Evolutionary conservation across 495 filamentous ascomycete genomes (phyloP).

Genomic region (Staphylotrichum tortipilum): DNA sequence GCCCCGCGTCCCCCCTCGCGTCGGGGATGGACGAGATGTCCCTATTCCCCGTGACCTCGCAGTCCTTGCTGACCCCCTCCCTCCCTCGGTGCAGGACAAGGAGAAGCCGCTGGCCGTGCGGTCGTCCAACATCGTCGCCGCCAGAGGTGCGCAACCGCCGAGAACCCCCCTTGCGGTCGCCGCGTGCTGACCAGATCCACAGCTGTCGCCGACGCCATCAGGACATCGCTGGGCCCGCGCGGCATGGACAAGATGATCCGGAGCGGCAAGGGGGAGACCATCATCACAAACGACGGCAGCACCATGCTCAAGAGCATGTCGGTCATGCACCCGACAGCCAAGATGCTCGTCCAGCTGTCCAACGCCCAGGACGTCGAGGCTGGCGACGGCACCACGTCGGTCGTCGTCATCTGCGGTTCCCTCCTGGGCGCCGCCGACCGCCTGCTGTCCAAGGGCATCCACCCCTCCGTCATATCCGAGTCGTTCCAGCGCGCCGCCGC

Average conservation of each 20-base stretch:
- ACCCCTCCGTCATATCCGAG: slow-evolving; percentile 95
- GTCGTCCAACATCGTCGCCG: slow-evolving; percentile 86
- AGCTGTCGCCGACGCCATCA: slow-evolving; percentile 95
- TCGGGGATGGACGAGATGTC: too few relatives aligned
- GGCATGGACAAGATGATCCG: slow-evolving; percentile 99
- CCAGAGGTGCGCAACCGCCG: slow-evolving; percentile 59
- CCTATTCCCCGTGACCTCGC: too few relatives aligned
- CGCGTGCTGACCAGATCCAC: slow-evolving; percentile 4
- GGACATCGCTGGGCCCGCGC: slow-evolving; percentile 56
- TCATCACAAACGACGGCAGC: slow-evolving; percentile 98
- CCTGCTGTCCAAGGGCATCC: slow-evolving; percentile 83
- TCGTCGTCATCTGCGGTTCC: slow-evolving; percentile 94
- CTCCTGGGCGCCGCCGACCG: slow-evolving; percentile 88
- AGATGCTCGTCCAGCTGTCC: slow-evolving; percentile 96
- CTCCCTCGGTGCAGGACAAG: slow-evolving; percentile 60
- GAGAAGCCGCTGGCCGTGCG: slow-evolving; percentile 97
- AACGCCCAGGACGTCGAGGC: slow-evolving; percentile 97
- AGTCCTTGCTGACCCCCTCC: slow-evolving; percentile 39
- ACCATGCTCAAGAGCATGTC: slow-evolving; percentile 98
- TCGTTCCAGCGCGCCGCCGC: slow-evolving; percentile 91
- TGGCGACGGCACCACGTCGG: slow-evolving; percentile 95
- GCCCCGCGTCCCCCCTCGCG: too few relatives aligned
- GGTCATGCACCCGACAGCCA: slow-evolving; percentile 95
- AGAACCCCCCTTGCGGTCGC: neutral
- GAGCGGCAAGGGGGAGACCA: slow-evolving; percentile 90